Evolutionary conservation across 306 rosid species (phyloP).

Genomic region (Comarum palustre): DNA sequence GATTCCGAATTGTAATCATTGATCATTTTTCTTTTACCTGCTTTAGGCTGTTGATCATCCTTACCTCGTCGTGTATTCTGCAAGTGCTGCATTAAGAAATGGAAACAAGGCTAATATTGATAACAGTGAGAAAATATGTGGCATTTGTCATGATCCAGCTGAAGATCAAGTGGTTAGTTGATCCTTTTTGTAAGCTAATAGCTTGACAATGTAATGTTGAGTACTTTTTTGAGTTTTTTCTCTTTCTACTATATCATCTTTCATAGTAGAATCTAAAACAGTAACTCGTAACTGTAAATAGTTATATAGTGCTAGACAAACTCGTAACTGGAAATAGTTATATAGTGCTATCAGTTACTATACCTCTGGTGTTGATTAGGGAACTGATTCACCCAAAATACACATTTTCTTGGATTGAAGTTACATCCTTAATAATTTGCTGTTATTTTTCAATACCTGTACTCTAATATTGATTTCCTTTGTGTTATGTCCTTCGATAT

Average conservation of each 20-base stretch:
- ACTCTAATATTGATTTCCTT: background rate
- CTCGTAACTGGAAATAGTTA: background rate
- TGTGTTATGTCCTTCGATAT: slow-evolving; percentile 15
- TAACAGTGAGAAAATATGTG: slow-evolving; percentile 54
- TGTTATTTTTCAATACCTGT: background rate
- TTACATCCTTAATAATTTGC: background rate
- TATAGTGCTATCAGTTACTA: background rate
- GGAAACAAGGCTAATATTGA: slow-evolving; percentile 28
- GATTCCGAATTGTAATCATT: background rate
- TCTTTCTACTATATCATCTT: background rate
- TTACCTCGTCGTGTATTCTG: slow-evolving; percentile 81
- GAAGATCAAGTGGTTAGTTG: slow-evolving; percentile 73
- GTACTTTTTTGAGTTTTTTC: background rate
- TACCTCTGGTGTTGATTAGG: background rate
- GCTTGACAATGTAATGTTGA: background rate
- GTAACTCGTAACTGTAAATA: background rate
- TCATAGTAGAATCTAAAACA: background rate
- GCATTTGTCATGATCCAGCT: slow-evolving; percentile 67
- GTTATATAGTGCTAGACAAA: too few relatives aligned
- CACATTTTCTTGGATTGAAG: background rate
- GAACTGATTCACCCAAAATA: background rate
- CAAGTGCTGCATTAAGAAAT: slow-evolving; percentile 47
- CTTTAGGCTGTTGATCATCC: slow-evolving; percentile 90
- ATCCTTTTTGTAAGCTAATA: slow-evolving; percentile 5
- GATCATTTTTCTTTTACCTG: slow-evolving; percentile 7